Evolutionary conservation across 1,284 basidiomycete genomes (phyloP), one percentile per base, ranked within the genome.

Genomic region (Fomitopsis pinicola): DNA sequence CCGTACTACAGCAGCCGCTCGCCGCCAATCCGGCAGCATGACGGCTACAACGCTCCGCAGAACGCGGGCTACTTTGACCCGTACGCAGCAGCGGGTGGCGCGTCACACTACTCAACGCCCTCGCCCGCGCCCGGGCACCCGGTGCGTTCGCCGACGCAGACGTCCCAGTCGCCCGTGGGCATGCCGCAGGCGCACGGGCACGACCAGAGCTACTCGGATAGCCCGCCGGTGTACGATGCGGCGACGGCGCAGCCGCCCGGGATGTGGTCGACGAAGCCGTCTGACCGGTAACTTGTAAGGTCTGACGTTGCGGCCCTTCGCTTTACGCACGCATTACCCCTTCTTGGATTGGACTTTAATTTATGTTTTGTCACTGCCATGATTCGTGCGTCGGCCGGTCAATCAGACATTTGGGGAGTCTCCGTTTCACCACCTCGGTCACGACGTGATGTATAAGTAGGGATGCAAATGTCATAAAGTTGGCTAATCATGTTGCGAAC

Each of bases 141-240:
- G 66, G 10, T 55, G 8, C 64, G 67, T 52, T 61, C 63, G 15
- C 60, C 63, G 10, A 64, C 62, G 30, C 59, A 60, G 6, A 46
- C 65, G 22, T 61, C 67, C 55, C n/a, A 66, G 61, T 67, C 71
- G 46, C 62, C 66, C 4, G 40, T 64, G 28, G 63, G 62, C 14
- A 60, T 63, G 28, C 59, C 59, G 3, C 48, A 63, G 55, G 59
- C 59, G 50, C 57, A 62, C 19, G 73, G 77, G 44, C 63, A 67
- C 42, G 42, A 67, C 22, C 61, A 59, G 63, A 64, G 68, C 62
- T 78, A 82, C 62, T 73, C 81, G 19, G 87, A 89, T 46, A 80
- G 74, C 42, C 88, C 88, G 15, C 88, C 88, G 22, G 77, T 76
- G 60, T 90, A 90, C 69, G 88, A 89, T 35, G 76, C 78, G 15